Evolutionary conservation across 2,329 filamentous ascomycete genomes (phyloP), one percentile per base, ranked within the genome.

Genomic region (Arachnopeziza araneosa): DNA sequence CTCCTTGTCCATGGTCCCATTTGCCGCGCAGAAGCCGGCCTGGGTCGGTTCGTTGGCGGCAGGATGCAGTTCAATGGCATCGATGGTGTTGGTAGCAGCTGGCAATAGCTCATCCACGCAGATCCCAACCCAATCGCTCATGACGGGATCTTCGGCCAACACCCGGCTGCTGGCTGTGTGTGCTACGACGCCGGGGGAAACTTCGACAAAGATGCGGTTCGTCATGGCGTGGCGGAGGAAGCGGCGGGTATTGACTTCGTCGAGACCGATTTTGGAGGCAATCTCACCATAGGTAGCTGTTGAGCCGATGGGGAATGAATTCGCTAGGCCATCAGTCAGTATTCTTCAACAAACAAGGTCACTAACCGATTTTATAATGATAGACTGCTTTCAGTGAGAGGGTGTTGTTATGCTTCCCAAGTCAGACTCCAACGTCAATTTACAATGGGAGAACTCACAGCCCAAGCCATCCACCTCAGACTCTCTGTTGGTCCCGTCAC

Each of bases 201-300:
- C 77, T 64, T 86, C 83, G 51, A 73, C 68, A 71, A 87, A 85
- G 60, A 86, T 76, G 12, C 75, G 74, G 64, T 79, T 81, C 14
- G 82, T 84, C 77, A 85, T 85, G 49, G 79, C 81, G 68, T 84
- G 78, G 8, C 83, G 80, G 26, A 83, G 70, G 7, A 81, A 72
- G 52, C 81, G 78, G 14, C 77, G 75, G 21, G 83, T 73, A 66
- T 83, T 82, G 63, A 78, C 74, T 26, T 77, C 72, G 64, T 81
- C 78, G 23, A 83, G 69, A 0, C 74, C 65, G 0, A 78, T 79
- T 63, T 77, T 78, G 52, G 72, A 64, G 54, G 79, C 72, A 2
- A 83, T 77, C 54, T 82, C 75, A 24, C 71, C 57, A 23, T 82
- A 75, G 1, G 77, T 69, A 57, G 81, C 80, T 50, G 78, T 74